Evolutionary conservation across 495 filamentous ascomycete species (phyloP).

Genomic region (Astrothelium subdiscretum): DNA sequence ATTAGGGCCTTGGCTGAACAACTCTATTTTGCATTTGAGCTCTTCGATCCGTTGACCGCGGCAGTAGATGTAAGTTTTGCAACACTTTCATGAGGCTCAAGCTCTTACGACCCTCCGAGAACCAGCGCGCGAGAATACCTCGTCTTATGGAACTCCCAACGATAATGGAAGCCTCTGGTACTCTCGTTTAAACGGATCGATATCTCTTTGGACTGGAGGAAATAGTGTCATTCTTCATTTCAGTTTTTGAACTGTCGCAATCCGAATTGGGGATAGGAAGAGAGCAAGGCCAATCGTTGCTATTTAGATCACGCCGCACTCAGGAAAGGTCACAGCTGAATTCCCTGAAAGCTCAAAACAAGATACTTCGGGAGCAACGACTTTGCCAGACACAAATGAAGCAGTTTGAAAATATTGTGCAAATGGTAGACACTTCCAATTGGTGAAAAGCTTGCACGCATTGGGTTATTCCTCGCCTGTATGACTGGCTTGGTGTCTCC

Average conservation of each 20-base stretch:
- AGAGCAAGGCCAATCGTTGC: not conserved
- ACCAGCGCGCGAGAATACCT: not conserved
- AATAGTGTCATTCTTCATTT: conserved; percentile 7
- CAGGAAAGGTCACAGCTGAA: not conserved
- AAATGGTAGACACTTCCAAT: conserved; percentile 4
- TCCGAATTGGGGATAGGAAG: not conserved
- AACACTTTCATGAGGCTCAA: not conserved
- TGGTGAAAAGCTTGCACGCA: conserved; percentile 9
- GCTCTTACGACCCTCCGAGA: not conserved
- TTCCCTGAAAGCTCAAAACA: conserved; percentile 5
- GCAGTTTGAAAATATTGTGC: conserved; percentile 10
- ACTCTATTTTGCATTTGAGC: conserved; percentile 10
- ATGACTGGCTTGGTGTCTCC: conserved; percentile 10
- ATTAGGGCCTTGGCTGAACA: conserved; percentile 9
- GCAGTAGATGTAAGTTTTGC: not conserved
- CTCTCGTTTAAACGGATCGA: conserved; percentile 5
- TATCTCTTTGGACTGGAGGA: conserved; percentile 11
- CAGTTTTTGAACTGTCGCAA: conserved; percentile 1
- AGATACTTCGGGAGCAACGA: conserved; percentile 10
- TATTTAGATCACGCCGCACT: not conserved
- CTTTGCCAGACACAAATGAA: conserved; percentile 11
- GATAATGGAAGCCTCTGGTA: conserved; percentile 8
- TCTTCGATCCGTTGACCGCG: conserved; percentile 6
- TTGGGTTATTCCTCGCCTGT: conserved; percentile 8
- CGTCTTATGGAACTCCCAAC: conserved; percentile 3